Evolutionary conservation across 2,329 filamentous ascomycete genomes (phyloP), one percentile per base, ranked within the genome.

Genomic region (Aspergillus sp.): DNA sequence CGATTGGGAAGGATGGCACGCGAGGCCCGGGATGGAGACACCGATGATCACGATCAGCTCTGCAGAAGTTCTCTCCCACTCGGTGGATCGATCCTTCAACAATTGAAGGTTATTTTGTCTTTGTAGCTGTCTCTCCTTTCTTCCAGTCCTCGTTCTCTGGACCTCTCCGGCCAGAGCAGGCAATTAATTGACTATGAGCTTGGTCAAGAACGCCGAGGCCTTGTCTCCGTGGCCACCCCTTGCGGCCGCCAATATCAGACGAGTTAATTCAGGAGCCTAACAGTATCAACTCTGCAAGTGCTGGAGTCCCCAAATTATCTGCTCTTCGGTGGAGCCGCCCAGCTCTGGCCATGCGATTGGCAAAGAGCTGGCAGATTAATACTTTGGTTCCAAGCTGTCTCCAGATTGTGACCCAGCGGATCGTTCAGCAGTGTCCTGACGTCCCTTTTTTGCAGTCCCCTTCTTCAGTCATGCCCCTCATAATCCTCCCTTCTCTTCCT

Each of bases 1-100:
- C 15, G 47, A 49, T 45, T 53, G 50, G 62, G 62, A 53, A 61
- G 55, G 47, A 58, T 64, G 58, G 60, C 62, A 64, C 62, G 61
- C 62, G 62, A 56, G 24, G n/a, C 40, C 5, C 27, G 1, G 4
- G 27, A 8, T 30, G 20, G 20, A 41, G 45, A 34, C 13, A 52
- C 42, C 33, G 48, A 47, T 37, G 52, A 45, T 58, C 40, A 50
- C 13, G 37, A 42, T 20, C 17, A 37, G 13, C 27, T 24, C 20
- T 30, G 20, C 51, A 30, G 27, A 11, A 11, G 8, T 11, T 30
- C 27, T 30, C 3, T 30, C 27, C 1, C 27, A 11, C 9, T 8
- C 27, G 27, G 27, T 30, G 27, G 9, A 30, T 30, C 27, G 9
- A 30, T 30, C 27, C 27, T 30, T 30, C 27, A 30, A 11, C 27